A percentile compares a stretch with the other conserved stretches of the same genome.
Evolutionary conservation across 2,329 filamentous ascomycete genomes (phyloP).

Genomic region (Huntiella bhutanensis): DNA sequence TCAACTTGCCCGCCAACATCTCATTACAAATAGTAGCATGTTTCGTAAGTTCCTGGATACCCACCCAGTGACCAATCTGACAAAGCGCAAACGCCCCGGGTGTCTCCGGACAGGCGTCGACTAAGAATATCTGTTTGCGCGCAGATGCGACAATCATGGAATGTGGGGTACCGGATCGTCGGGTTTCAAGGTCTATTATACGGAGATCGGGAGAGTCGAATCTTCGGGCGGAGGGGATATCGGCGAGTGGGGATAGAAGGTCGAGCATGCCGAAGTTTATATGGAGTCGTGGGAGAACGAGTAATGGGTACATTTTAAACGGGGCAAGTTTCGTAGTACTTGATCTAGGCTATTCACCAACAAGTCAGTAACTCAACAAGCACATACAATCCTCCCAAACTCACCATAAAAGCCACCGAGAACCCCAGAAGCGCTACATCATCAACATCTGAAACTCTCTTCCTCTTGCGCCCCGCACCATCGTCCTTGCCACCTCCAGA

Average conservation of each 20-base stretch:
- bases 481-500: constrained; percentile 3
- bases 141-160: constrained; percentile 29
- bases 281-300: constrained; percentile 41
- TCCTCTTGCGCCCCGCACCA: constrained; percentile 2
- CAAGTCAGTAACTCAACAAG: constrained; percentile 2
- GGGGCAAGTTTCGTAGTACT: constrained; percentile 32
- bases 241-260: constrained; percentile 29
- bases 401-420: constrained; percentile 5
- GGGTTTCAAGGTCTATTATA: constrained; percentile 43
- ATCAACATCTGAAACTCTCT: constrained; percentile 7
- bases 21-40: constrained; percentile 26
- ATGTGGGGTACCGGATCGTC: constrained; percentile 32
- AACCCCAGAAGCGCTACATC: constrained; percentile 2
- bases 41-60: constrained; percentile 32
- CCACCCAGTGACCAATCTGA: constrained; percentile 47
- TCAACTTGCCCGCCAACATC: constrained; percentile 19
- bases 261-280: constrained; percentile 45
- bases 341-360: constrained; percentile 31
- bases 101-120: constrained; percentile 14
- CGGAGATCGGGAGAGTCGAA: constrained; percentile 43
- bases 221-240: constrained; percentile 29
- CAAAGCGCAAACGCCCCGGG: constrained; percentile 46
- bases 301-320: constrained; percentile 37
- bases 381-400: constrained; percentile 5
- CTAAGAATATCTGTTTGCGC: constrained; percentile 5